phyloP scores from a whole-genome alignment of 139 green algal species.

The Micromonas commoda region DNA sequence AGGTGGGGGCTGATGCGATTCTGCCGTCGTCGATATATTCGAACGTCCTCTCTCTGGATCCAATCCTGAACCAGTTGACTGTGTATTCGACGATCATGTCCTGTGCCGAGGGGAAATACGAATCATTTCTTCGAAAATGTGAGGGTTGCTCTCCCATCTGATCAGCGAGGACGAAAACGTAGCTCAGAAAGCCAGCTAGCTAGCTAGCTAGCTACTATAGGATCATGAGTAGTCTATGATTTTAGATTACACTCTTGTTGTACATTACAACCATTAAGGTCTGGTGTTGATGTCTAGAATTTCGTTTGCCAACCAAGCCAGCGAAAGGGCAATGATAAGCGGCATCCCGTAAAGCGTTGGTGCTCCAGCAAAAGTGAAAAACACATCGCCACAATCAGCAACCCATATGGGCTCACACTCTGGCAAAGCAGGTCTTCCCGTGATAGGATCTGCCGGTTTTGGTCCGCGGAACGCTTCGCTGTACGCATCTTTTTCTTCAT shows the following conservation, averaged over 20 bases:
- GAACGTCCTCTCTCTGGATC: background rate
- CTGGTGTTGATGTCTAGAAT: too few relatives aligned
- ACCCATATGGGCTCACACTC: constrained; percentile 1
- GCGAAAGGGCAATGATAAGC: background rate
- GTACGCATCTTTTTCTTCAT: background rate
- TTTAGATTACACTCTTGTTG: too few relatives aligned
- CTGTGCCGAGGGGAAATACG: background rate
- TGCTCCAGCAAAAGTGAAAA: constrained; percentile 6
- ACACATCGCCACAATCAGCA: constrained; percentile 3
- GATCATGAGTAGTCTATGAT: too few relatives aligned
- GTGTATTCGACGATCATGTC: background rate
- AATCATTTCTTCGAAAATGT: background rate
- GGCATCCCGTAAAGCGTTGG: background rate
- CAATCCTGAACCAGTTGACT: background rate
- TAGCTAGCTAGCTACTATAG: too few relatives aligned
- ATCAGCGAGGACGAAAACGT: too few relatives aligned
- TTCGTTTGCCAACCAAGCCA: background rate
- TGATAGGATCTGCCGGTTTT: background rate
- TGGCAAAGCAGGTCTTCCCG: background rate
- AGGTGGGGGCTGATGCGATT: background rate
- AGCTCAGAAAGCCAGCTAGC: too few relatives aligned
- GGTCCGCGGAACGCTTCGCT: background rate
- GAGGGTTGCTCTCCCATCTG: background rate
- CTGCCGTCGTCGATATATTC: background rate
- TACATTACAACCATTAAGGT: too few relatives aligned